Conservation (phyloP, 2,329 filamentous ascomycete species). For the Aspergillus bombycis region DNA sequence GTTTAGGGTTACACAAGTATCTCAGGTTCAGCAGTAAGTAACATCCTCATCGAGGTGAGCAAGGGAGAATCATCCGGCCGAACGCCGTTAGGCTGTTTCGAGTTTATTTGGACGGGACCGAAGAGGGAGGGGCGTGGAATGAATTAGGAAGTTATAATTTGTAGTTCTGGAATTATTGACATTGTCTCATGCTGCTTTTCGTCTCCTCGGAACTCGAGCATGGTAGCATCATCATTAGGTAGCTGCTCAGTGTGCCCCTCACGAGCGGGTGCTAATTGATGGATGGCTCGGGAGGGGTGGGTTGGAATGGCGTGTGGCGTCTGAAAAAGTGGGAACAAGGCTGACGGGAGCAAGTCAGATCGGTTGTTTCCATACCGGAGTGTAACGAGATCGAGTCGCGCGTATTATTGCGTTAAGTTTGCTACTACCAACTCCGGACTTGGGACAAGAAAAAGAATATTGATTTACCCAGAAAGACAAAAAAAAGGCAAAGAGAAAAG, state of each 20-base stretch:
- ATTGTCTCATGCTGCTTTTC: constrained; percentile 12
- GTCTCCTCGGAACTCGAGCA: background rate
- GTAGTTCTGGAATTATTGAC: constrained; percentile 7
- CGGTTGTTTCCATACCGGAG: constrained; percentile 23
- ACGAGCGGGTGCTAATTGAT: constrained; percentile 16
- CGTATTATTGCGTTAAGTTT: constrained; percentile 11
- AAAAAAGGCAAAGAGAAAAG: constrained; percentile 3
- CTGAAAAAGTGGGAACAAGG: constrained; percentile 28
- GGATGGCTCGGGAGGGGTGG: constrained; percentile 23
- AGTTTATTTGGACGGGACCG: constrained; percentile 39
- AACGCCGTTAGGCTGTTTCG: constrained; percentile 45
- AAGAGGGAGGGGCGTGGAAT: constrained; percentile 14
- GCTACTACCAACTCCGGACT: background rate
- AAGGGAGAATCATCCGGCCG: constrained; percentile 23
- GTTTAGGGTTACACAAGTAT: constrained; percentile 26
- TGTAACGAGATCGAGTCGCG: constrained; percentile 28
- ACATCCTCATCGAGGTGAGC: background rate
- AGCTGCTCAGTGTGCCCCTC: constrained; percentile 8
- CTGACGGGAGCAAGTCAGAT: constrained; percentile 32
- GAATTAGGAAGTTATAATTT: background rate
- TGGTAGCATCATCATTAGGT: constrained; percentile 12
- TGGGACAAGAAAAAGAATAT: background rate
- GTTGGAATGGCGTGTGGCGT: constrained; percentile 21
- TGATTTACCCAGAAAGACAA: constrained; percentile 3
- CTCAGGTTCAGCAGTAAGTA: constrained; percentile 4